Evolutionary conservation across 495 filamentous ascomycete species (phyloP).

Genomic region (Cercophora sp.): DNA sequence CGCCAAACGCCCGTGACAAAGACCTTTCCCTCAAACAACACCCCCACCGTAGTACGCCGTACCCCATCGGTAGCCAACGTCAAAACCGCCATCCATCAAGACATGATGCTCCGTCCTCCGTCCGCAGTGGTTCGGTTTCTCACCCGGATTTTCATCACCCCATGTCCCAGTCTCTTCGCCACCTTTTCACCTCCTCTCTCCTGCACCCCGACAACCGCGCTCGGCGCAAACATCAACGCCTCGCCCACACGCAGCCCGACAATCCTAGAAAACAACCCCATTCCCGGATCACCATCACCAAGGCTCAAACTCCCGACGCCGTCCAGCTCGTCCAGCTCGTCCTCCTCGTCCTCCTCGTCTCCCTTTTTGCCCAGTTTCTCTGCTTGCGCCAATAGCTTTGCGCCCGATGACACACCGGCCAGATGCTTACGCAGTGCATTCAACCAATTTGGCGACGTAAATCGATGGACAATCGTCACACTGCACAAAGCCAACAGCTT

Average conservation of each 20-base stretch:
- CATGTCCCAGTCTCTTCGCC: conserved; percentile 39
- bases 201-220: conserved; percentile 46
- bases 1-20: too few relatives aligned
- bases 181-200: conserved; percentile 12
- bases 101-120: conserved; percentile 54
- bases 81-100: too few relatives aligned
- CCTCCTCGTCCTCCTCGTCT: neutral
- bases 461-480: conserved; percentile 71
- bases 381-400: conserved; percentile 20
- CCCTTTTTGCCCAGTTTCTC: neutral
- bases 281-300: conserved; percentile 23
- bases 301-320: conserved; percentile 12
- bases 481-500: conserved; percentile 66
- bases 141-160: conserved; percentile 50
- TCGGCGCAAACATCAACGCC: conserved; percentile 63
- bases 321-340: conserved; percentile 9
- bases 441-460: conserved; percentile 69
- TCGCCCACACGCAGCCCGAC: conserved; percentile 59
- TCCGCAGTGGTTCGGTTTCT: conserved; percentile 52
- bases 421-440: conserved; percentile 57
- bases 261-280: conserved; percentile 52
- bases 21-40: too few relatives aligned
- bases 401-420: conserved; percentile 40
- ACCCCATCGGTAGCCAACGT: too few relatives aligned
- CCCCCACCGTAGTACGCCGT: too few relatives aligned